Evolutionary conservation across 2,329 filamentous ascomycete genomes (phyloP).

Genomic region (Claviceps spartinae): DNA sequence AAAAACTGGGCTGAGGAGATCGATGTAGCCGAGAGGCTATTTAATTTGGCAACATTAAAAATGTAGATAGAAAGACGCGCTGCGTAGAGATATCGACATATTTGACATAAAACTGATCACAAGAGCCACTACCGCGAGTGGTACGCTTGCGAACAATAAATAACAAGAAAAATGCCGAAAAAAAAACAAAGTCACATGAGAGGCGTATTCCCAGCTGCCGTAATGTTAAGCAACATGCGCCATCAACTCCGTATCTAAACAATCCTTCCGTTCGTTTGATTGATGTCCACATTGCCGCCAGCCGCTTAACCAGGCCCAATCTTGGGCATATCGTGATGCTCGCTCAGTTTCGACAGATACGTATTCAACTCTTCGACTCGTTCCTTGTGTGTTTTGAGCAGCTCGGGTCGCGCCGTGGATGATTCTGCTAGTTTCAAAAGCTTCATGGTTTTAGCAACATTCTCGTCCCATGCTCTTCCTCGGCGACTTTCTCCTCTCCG

Average conservation of each 20-base stretch:
- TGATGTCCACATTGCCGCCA: background rate
- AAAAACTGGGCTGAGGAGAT: too few species aligned
- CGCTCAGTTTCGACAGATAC: slow-evolving; percentile 80
- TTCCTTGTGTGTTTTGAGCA: slow-evolving; percentile 93
- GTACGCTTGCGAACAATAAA: background rate
- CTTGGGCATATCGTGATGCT: slow-evolving; percentile 92
- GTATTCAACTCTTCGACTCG: slow-evolving; percentile 90
- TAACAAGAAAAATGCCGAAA: background rate
- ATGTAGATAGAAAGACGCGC: too few species aligned
- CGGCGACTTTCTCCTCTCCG: background rate
- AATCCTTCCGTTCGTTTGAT: background rate
- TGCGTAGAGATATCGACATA: background rate
- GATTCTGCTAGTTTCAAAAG: slow-evolving; percentile 64
- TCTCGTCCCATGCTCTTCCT: background rate
- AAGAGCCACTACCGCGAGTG: background rate
- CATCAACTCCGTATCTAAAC: background rate
- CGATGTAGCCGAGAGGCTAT: too few species aligned
- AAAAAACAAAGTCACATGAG: background rate
- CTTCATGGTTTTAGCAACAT: slow-evolving; percentile 26
- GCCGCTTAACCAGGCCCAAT: slow-evolving; percentile 42
- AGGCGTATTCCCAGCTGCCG: background rate
- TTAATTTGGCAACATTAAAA: too few species aligned
- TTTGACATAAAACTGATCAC: background rate
- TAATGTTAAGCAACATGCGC: background rate
- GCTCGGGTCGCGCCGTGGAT: slow-evolving; percentile 48